Evolutionary conservation across 257 asterid genomes (phyloP).

Genomic region (Petunia secreta): DNA sequence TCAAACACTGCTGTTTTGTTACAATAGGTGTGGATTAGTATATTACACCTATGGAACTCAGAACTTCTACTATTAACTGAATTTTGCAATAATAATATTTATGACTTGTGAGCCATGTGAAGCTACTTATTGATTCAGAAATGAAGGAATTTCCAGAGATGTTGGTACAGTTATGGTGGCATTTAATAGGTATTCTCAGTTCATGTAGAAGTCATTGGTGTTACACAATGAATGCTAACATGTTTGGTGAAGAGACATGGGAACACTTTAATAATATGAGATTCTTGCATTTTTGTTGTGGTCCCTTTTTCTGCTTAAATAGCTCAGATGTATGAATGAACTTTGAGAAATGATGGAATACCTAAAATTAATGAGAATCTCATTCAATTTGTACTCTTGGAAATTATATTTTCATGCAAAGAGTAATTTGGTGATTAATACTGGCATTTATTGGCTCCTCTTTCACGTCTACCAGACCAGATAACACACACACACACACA

Average conservation of each 20-base stretch:
- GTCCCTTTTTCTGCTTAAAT: not conserved
- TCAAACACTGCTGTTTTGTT: too few relatives aligned
- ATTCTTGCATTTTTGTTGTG: constrained; percentile 12
- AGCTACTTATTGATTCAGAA: not conserved
- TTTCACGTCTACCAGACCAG: too few relatives aligned
- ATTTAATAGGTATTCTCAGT: not conserved
- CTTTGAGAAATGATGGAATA: not conserved
- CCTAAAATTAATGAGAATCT: not conserved
- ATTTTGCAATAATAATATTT: not conserved
- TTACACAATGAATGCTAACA: not conserved
- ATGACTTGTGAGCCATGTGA: not conserved
- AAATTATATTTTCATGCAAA: not conserved
- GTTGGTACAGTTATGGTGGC: not conserved
- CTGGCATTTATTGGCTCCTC: constrained; percentile 18
- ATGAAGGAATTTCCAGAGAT: not conserved
- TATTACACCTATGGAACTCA: not conserved
- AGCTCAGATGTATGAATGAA: not conserved
- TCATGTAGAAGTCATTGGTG: not conserved
- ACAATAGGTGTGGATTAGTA: too few relatives aligned
- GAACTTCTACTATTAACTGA: not conserved
- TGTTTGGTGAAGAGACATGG: not conserved
- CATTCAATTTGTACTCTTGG: constrained; percentile 14
- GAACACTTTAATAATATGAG: not conserved
- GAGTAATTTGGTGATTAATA: constrained; percentile 12
- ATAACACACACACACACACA: too few relatives aligned